These are phyloP conservation scores for Apiospora arundinis DNA, from an alignment of 2,329 filamentous ascomycete genomes.

Conservation along the genomic window DNA sequence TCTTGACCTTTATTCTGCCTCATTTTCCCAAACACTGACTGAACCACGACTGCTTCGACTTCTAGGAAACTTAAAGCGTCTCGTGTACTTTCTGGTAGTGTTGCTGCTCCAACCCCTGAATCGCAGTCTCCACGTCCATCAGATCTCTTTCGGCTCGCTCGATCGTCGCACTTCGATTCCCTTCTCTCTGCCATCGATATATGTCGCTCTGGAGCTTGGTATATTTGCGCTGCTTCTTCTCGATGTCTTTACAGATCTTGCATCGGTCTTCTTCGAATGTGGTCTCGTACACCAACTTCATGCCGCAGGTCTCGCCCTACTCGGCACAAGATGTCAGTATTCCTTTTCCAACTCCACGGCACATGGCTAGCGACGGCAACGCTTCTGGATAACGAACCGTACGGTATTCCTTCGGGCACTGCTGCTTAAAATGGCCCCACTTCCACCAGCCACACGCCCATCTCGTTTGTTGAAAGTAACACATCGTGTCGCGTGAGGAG, in stretches of 20 bases:
- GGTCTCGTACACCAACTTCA: constrained; percentile 85
- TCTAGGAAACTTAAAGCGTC: constrained; percentile 27
- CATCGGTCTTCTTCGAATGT: constrained; percentile 70
- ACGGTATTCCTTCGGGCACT: constrained; percentile 93
- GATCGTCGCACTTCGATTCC: constrained; percentile 76
- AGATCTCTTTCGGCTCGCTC: constrained; percentile 75
- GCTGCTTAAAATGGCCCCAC: constrained; percentile 91
- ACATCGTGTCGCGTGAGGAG: constrained; percentile 64
- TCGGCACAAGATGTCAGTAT: neutral
- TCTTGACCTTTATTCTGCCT: neutral
- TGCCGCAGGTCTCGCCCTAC: constrained; percentile 87
- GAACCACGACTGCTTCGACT: neutral
- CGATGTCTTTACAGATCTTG: constrained; percentile 86
- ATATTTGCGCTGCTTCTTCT: constrained; percentile 80
- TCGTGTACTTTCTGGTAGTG: constrained; percentile 49
- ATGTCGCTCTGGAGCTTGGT: constrained; percentile 78
- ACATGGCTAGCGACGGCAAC: neutral
- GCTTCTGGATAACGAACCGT: constrained; percentile 49
- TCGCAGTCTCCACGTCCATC: constrained; percentile 66
- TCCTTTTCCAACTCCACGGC: neutral
- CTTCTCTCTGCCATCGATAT: constrained; percentile 77
- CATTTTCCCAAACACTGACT: neutral
- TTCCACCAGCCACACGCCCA: constrained; percentile 91
- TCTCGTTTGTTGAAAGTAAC: constrained; percentile 91
- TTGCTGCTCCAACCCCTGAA: constrained; percentile 51